Conservation (phyloP, 441 rosid species). For the Mallotus repandus region DNA sequence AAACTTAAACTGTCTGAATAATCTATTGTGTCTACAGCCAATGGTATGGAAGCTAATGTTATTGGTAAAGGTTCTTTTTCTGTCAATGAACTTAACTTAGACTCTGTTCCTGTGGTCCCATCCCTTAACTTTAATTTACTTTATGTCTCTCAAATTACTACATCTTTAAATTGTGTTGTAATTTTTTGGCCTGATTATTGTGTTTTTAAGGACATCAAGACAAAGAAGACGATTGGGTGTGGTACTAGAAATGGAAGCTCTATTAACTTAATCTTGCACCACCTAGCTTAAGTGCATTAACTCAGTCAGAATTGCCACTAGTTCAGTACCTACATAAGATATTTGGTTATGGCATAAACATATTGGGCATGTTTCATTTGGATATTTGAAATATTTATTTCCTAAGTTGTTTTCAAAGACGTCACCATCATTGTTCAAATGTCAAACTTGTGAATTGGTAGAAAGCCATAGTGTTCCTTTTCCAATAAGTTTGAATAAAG, state of each 20-base stretch:
- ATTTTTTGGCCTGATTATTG: constrained; percentile 7
- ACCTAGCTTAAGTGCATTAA: neutral
- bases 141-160: neutral
- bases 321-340: neutral
- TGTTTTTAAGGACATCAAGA: constrained; percentile 9
- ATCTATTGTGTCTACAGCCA: neutral
- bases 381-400: neutral
- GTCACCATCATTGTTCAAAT: neutral
- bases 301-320: neutral
- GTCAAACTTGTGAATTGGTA: constrained; percentile 4
- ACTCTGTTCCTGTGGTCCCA: neutral
- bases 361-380: neutral
- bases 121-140: constrained; percentile 2
- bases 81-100: neutral
- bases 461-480: constrained; percentile 5
- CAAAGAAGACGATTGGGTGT: constrained; percentile 9
- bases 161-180: neutral
- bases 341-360: neutral
- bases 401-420: neutral
- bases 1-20: no score
- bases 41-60: neutral
- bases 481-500: neutral
- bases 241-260: constrained; percentile 6
- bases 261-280: neutral
- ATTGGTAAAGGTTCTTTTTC: neutral